These are phyloP conservation scores for Schizosaccharomyces lindneri DNA, from an alignment of 805 yeast species.

Conservation along the genomic window DNA sequence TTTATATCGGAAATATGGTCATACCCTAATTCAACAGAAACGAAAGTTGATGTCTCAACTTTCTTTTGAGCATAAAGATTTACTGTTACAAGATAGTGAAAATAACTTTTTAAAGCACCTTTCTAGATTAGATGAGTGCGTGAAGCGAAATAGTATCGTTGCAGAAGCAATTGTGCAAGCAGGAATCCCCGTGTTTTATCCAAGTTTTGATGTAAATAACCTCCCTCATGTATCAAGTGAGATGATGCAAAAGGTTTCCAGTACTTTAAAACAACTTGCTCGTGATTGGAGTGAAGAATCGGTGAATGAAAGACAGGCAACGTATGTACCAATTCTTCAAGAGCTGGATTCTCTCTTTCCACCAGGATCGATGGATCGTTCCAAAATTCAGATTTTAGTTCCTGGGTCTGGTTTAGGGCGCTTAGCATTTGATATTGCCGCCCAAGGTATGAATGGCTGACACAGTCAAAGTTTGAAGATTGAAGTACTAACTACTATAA, in stretches of 20 bases:
- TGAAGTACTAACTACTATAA: neutral
- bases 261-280: slow-evolving; percentile 35
- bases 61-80: neutral
- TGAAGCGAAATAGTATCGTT: neutral
- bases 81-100: neutral
- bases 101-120: neutral
- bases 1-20: neutral
- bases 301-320: slow-evolving; percentile 25
- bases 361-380: slow-evolving; percentile 10
- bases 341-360: slow-evolving; percentile 19
- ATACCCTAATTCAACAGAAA: neutral
- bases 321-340: slow-evolving; percentile 25
- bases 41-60: neutral
- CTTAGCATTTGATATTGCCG: slow-evolving; percentile 30
- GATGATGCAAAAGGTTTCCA: neutral
- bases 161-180: neutral
- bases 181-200: neutral
- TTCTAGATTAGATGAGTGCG: neutral
- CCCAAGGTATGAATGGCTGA: slow-evolving; percentile 4
- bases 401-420: slow-evolving; percentile 84
- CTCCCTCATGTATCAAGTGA: neutral
- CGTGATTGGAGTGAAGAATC: slow-evolving; percentile 50
- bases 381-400: slow-evolving; percentile 21
- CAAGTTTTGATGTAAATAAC: neutral
- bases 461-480: neutral